Evolutionary conservation across 805 yeast genomes (phyloP).

Genomic region (Wickerhamiella brachini): DNA sequence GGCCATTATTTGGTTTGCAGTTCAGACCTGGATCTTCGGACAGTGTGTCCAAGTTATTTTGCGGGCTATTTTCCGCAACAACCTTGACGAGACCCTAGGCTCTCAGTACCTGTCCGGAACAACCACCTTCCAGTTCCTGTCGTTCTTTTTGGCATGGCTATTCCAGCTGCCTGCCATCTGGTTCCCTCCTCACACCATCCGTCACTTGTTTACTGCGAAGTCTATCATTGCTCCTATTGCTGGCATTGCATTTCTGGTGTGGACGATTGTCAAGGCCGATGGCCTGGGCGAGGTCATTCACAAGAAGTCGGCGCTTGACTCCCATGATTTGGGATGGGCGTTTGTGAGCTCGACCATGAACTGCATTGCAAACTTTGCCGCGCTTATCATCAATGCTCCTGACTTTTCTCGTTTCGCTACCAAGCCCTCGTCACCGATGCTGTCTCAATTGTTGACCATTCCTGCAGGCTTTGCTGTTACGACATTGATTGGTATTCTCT

Average conservation of each 20-base stretch:
- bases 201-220: constrained; percentile 74
- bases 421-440: constrained; percentile 21
- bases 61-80: constrained; percentile 42
- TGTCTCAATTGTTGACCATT: constrained; percentile 42
- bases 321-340: constrained; percentile 67
- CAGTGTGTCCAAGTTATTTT: constrained; percentile 70
- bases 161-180: constrained; percentile 66
- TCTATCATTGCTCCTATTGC: constrained; percentile 70
- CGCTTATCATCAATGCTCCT: constrained; percentile 78
- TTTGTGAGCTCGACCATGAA: constrained; percentile 68
- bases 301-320: constrained; percentile 36
- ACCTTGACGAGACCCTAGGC: constrained; percentile 20
- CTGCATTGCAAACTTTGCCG: constrained; percentile 73
- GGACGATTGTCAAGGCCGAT: constrained; percentile 70
- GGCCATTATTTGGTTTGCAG: constrained; percentile 81
- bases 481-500: constrained; percentile 71
- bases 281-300: constrained; percentile 66
- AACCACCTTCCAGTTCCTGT: constrained; percentile 57
- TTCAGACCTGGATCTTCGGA: constrained; percentile 76
- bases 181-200: constrained; percentile 67
- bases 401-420: constrained; percentile 78
- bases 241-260: constrained; percentile 66
- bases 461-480: constrained; percentile 71
- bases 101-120: constrained; percentile 43
- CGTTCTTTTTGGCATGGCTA: constrained; percentile 74